Evolutionary conservation across 805 yeast genomes (phyloP).

Genomic region (Saccharomycopsis capsularis): DNA sequence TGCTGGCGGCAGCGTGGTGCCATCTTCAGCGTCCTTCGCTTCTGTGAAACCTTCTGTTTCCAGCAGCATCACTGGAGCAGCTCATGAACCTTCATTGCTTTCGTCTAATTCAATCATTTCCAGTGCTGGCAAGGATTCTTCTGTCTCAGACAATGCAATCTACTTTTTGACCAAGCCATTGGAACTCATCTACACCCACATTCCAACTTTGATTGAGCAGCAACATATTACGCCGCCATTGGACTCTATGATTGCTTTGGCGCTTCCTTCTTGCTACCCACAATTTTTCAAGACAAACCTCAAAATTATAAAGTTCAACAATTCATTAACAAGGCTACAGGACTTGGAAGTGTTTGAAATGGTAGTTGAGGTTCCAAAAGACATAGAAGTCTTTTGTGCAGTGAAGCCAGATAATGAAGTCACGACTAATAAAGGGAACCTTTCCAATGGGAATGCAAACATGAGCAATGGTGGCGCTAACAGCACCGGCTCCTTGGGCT

Average conservation of each 20-base stretch:
- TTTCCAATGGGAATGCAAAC: not conserved
- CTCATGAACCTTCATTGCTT: not conserved
- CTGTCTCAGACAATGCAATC: constrained; percentile 37
- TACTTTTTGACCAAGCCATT: constrained; percentile 78
- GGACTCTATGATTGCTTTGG: constrained; percentile 67
- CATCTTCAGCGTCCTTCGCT: not conserved
- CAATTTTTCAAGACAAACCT: constrained; percentile 60
- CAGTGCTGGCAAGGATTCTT: not conserved
- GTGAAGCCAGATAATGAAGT: constrained; percentile 36
- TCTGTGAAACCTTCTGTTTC: not conserved
- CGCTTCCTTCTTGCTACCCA: constrained; percentile 83
- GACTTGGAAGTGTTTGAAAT: constrained; percentile 78
- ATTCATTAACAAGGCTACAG: constrained; percentile 62
- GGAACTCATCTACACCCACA: constrained; percentile 73
- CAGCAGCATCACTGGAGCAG: no score
- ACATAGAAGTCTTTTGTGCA: constrained; percentile 59
- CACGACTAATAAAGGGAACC: not conserved
- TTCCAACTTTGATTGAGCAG: constrained; percentile 69
- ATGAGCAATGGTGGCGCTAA: not conserved
- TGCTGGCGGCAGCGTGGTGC: not conserved
- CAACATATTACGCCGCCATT: constrained; percentile 86
- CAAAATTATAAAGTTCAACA: constrained; percentile 60
- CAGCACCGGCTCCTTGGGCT: not conserved
- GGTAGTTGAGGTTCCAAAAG: constrained; percentile 62
- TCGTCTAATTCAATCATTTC: not conserved